These are phyloP conservation scores for Geotrichum phurueaensis DNA, from an alignment of 1,139 yeast species.

Conservation along the genomic window DNA sequence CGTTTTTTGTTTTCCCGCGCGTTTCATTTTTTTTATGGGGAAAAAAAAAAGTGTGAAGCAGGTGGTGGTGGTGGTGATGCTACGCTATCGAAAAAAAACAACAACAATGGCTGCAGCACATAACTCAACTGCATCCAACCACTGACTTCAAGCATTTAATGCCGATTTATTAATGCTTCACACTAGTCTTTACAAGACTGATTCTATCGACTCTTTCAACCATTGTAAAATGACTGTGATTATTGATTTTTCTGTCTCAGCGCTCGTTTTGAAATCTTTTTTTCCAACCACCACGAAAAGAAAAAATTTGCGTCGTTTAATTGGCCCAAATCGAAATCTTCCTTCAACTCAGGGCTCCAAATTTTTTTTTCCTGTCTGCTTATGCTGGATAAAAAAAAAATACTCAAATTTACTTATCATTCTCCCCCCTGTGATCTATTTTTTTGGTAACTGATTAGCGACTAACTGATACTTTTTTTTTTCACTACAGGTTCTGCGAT, in stretches of 20 bases:
- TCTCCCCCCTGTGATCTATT: background rate
- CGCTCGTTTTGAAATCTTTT: background rate
- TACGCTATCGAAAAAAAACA: background rate
- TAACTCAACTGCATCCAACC: background rate
- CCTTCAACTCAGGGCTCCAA: background rate
- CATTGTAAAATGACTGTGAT: background rate
- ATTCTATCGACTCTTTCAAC: background rate
- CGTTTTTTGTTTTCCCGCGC: background rate
- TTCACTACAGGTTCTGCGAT: slow-evolving; percentile 68
- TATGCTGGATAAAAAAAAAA: background rate
- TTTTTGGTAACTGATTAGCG: background rate
- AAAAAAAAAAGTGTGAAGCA: background rate
- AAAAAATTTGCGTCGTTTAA: slow-evolving; percentile 11
- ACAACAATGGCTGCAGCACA: background rate
- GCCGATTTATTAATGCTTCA: background rate
- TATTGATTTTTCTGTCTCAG: background rate
- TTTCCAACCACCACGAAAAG: slow-evolving; percentile 1
- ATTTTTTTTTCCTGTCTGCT: background rate
- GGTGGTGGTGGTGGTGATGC: background rate
- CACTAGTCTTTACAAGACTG: background rate
- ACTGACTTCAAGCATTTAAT: background rate
- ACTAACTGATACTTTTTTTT: slow-evolving; percentile 2
- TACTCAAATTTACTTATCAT: background rate
- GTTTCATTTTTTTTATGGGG: background rate
- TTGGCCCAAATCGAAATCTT: slow-evolving; percentile 6